A percentile compares a stretch with the other conserved stretches of the same genome.
These are phyloP conservation scores for Solanum hybrid DNA, from an alignment of 305 asterid genomes.

Conservation along the genomic window DNA sequence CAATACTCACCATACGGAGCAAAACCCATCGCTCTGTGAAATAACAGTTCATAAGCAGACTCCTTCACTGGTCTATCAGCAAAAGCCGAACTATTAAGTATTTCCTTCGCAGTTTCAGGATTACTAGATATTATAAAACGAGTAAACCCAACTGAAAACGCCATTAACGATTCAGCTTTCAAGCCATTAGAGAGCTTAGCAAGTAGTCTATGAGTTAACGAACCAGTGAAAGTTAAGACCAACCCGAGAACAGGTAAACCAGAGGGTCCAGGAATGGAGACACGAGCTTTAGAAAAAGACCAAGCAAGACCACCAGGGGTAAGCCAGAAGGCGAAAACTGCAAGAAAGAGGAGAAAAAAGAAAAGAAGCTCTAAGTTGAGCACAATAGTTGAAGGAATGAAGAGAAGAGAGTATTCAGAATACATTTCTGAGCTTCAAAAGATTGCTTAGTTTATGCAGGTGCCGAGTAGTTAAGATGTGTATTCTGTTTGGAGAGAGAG, in stretches of 20 bases:
- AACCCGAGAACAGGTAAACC: slow-evolving; percentile 64
- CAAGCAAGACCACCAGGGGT: slow-evolving; percentile 85
- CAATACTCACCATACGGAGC: slow-evolving; percentile 79
- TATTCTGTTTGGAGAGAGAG: neutral
- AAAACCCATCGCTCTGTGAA: slow-evolving; percentile 75
- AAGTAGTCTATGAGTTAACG: slow-evolving; percentile 43
- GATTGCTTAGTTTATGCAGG: neutral
- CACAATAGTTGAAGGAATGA: slow-evolving; percentile 22
- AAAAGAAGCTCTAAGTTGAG: slow-evolving; percentile 22
- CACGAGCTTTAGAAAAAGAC: slow-evolving; percentile 39
- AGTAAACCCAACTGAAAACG: slow-evolving; percentile 71
- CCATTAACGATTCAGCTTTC: slow-evolving; percentile 45
- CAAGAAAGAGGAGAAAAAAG: slow-evolving; percentile 25
- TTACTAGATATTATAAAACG: slow-evolving; percentile 57
- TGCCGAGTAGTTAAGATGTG: neutral
- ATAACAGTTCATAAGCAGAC: slow-evolving; percentile 54
- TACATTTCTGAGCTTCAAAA: slow-evolving; percentile 27
- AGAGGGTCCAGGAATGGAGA: slow-evolving; percentile 61
- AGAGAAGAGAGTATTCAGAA: slow-evolving; percentile 20
- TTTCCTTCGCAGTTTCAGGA: slow-evolving; percentile 52
- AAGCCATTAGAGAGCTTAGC: slow-evolving; percentile 15
- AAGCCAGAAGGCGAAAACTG: slow-evolving; percentile 47
- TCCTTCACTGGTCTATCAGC: slow-evolving; percentile 79
- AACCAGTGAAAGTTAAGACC: slow-evolving; percentile 34
- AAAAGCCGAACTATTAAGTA: slow-evolving; percentile 57